Conservation (phyloP, 2,329 filamentous ascomycete genomes). For the Chaetoscypha palmicola region DNA sequence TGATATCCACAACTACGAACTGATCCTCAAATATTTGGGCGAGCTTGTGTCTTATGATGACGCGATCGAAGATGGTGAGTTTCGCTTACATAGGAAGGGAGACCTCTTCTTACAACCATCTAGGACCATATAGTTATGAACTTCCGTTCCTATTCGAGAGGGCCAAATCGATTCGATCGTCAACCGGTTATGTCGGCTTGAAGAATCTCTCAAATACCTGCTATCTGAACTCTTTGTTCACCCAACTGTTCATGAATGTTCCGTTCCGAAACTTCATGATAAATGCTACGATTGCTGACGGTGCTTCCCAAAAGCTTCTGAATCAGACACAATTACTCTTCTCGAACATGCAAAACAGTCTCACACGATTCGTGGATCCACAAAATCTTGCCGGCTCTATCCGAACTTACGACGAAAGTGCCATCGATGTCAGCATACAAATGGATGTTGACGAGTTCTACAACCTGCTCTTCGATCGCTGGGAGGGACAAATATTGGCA, state of each 20-base stretch:
- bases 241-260: constrained; percentile 93
- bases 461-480: constrained; percentile 84
- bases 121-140: constrained; percentile 53
- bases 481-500: constrained; percentile 72
- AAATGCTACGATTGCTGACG: constrained; percentile 46
- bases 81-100: background rate
- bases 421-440: constrained; percentile 81
- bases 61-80: constrained; percentile 34
- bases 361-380: constrained; percentile 67
- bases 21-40: constrained; percentile 45
- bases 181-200: constrained; percentile 82
- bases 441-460: constrained; percentile 99
- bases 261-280: constrained; percentile 83
- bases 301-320: constrained; percentile 59
- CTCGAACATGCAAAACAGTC: constrained; percentile 76
- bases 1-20: constrained; percentile 40
- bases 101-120: constrained; percentile 18
- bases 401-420: constrained; percentile 71
- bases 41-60: constrained; percentile 44
- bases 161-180: constrained; percentile 60
- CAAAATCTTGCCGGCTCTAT: constrained; percentile 66
- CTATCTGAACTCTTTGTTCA: constrained; percentile 91
- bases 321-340: constrained; percentile 76
- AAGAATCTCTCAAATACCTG: constrained; percentile 92
- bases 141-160: constrained; percentile 57